Evolutionary conservation across 331 rosid genomes (phyloP), one percentile per base, ranked within the genome.

Genomic region (Telfairia occidentalis): DNA sequence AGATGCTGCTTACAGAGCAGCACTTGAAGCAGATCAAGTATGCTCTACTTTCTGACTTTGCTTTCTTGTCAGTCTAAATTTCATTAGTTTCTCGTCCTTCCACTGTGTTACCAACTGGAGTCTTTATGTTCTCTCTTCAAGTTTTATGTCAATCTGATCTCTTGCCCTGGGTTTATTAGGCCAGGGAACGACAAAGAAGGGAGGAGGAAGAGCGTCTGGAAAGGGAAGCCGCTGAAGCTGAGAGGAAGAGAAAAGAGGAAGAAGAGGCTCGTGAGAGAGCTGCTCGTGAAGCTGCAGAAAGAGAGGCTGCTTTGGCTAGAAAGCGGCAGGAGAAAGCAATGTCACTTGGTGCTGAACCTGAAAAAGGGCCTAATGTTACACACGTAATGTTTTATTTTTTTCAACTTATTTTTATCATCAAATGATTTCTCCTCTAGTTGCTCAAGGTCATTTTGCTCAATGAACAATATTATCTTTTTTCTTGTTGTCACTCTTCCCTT

Each of bases 21-120:
- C 99, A 38, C 99, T 95, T 73, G 96, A 95, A 88, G 97, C 99
- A 40, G 99, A 95, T 87, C 99, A 90, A 85, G 99, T 92, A 88
- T 83, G 92, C 69, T 73, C 69, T 73, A 58, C 81, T 43, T 23
- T 23, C 59, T 35, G 71, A 75, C 53, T 37, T 58, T 5, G 24
- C 58, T 78, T 66, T 40, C 76, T 69, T 34, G 29, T 13, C 54
- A 0, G 64, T 26, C 45, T 6, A 60, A 64, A 29, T 58, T 73
- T 37, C 50, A 0, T 11, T n/a, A 4, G 21, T 34, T 73, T 11
- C 61, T n/a, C 2, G 16, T 28, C 28, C 42, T 40, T 29, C 38
- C 42, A 26, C 3, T 29, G 59, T 4, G 71, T 71, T 18, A 16
- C 59, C 3, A 63, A 63, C 46, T 18, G 46, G 34, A 11, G 34